Evolutionary conservation across 371 early-diverging fungal genomes (phyloP), one percentile per base, ranked within the genome.

Genomic region (Mortierella sp.): DNA sequence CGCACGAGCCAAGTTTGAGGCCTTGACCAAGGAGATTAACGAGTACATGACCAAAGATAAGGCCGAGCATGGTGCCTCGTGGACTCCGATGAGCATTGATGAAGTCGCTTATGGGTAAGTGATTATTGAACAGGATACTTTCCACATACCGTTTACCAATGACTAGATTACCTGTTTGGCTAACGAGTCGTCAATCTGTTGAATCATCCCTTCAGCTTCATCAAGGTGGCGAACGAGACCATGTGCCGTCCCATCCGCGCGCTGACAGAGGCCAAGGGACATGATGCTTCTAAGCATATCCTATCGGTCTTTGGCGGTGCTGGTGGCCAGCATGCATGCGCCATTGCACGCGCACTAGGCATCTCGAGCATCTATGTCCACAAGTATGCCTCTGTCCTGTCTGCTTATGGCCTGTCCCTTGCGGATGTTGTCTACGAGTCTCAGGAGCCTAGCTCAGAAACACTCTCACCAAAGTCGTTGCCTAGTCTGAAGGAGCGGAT

Each of bases 221-320:
- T 98, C 67, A 91, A 93, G 72, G 94, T 98, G 23, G 98, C 98
- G 16, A 97, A 97, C 70, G 98, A 98, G 75, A 87, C 95, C 4
- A 97, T 98, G 97, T 94, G 97, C 76, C 86, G 98, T 14, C 97
- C 98, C 12, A 97, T 99, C 59, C 89, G 98, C 9, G 92, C 94
- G 1, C 81, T 99, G 62, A 98, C 99, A 0, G 97, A 98, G 72
- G 95, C 94, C 7, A 95, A 94, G 76, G 99, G 99, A 2, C 92
- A 94, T 68, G 94, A 96, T 62, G 89, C 97, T 0, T 85, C 90
- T 16, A 87, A 92, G 56, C 98, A 98, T 74, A 88, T 90, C 21
- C 79, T 99, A 30, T 94, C 97, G 1, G 95, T 94, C 26, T 98
- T 98, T 90, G 99, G 99, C 46, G 99, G 99, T 21, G 98, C 98